Conservation (phyloP, 139 green algal genomes). For the Monoraphidium neglectum region DNA sequence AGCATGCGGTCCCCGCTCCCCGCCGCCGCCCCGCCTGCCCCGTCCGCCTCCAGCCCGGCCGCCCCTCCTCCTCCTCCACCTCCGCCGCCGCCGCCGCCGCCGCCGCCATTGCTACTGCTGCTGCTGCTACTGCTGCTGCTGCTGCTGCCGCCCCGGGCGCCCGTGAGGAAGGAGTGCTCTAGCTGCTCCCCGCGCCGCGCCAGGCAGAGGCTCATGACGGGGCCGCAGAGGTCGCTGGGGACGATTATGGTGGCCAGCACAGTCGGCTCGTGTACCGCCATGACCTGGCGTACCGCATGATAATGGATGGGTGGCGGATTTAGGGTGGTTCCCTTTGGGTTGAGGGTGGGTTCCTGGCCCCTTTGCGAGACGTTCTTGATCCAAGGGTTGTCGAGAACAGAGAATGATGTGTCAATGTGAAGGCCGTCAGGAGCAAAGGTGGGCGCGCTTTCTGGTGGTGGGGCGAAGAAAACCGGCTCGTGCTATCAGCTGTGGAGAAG, state of each 20-base stretch:
- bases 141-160: conserved; percentile 3
- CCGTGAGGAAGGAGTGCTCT: conserved; percentile 67
- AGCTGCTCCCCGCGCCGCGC: conserved; percentile 66
- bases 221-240: conserved; percentile 70
- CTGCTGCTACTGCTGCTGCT: neutral
- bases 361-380: too few relatives aligned
- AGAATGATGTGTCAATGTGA: too few relatives aligned
- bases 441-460: too few relatives aligned
- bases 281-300: too few relatives aligned
- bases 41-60: neutral
- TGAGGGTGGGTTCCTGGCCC: too few relatives aligned
- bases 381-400: too few relatives aligned
- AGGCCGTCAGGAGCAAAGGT: too few relatives aligned
- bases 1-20: neutral
- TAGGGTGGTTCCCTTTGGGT: too few relatives aligned
- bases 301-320: too few relatives aligned
- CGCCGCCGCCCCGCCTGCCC: neutral
- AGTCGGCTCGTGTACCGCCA: conserved; percentile 77
- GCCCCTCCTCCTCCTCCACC: neutral
- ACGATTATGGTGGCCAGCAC: conserved; percentile 88
- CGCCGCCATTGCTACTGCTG: neutral
- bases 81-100: conserved; percentile 2
- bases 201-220: conserved; percentile 77
- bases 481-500: too few relatives aligned
- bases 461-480: too few relatives aligned